phyloP scores from a whole-genome alignment of 768 basidiomycete genomes.

The Pulveroboletus frians region DNA sequence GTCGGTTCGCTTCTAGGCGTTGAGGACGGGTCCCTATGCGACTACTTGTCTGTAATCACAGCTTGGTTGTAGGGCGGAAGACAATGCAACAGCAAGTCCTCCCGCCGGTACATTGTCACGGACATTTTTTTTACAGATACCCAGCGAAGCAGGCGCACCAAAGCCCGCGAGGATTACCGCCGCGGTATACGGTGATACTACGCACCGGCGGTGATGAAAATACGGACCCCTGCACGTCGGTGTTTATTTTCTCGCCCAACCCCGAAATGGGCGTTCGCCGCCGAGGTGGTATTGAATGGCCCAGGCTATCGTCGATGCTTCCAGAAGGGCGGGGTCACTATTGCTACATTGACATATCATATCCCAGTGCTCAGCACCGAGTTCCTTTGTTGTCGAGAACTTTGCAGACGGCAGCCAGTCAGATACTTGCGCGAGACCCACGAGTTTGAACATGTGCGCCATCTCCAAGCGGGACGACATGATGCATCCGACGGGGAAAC shows the following conservation, averaged over 20 bases:
- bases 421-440: constrained; percentile 30
- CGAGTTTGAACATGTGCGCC: constrained; percentile 33
- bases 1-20: neutral
- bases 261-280: constrained; percentile 22
- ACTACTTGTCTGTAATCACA: neutral
- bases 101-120: neutral
- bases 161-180: constrained; percentile 36
- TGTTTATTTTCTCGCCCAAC: constrained; percentile 30
- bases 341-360: constrained; percentile 28
- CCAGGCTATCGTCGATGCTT: constrained; percentile 22
- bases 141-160: constrained; percentile 38
- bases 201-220: constrained; percentile 41
- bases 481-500: constrained; percentile 33
- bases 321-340: constrained; percentile 39
- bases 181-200: constrained; percentile 39
- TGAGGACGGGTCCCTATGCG: neutral
- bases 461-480: constrained; percentile 50
- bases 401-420: constrained; percentile 31
- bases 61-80: neutral
- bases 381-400: constrained; percentile 29
- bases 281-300: constrained; percentile 34
- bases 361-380: constrained; percentile 24
- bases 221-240: constrained; percentile 40
- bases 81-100: neutral
- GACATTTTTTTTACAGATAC: constrained; percentile 38